Base-by-base conservation (phyloP, 176 grass and related monocot genomes). In the Miscanthus lutarioriparius region DNA sequence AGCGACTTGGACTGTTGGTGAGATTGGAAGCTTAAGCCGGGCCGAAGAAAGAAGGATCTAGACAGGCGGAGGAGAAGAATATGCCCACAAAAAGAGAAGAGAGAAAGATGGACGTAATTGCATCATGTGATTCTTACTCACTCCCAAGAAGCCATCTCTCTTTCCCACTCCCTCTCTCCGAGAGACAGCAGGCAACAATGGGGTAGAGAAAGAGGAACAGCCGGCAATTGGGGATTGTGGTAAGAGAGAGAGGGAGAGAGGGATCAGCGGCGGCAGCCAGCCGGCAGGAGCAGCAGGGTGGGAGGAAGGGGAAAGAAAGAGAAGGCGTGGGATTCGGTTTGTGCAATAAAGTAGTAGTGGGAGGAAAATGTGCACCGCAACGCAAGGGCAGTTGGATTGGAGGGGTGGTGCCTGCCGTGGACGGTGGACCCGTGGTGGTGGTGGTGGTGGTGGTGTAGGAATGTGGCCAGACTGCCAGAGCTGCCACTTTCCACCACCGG, bases 31-130 rank as follows among this genome's bases (percentile, higher is more conserved):
- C 44, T 65, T 65, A 86, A 28, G 86, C 70, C 48, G 79, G 48
- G 87, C 23, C 37, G 76, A 48, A 27, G 87, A 35, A 66, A 67
- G 58, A 70, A 79, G 82, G 89, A 91, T 87, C 86, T 89, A 83
- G 67, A 74, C 25, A 61, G 41, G 6, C 71, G 64, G 32, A 82
- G 66, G 51, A 47, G 78, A 86, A 91, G 69, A 47, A 87, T 71
- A 87, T 65, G 80, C 45, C 45, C 36, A 64, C 23, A 47, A 28
- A 80, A 45, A 30, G n/a, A 77, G 1, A 49, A 13, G 48, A 33
- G 25, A 36, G 66, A 37, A 7, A 53, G 49, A 45, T 10, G 73
- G 30, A 14, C 40, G 32, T 44, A 64, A 77, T 44, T 41, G 66
- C 82, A 62, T 81, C 77, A 82, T 72, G 72, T 81, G 80, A 75